phyloP scores from a whole-genome alignment of 495 filamentous ascomycete genomes.

The Darksidea phi region DNA sequence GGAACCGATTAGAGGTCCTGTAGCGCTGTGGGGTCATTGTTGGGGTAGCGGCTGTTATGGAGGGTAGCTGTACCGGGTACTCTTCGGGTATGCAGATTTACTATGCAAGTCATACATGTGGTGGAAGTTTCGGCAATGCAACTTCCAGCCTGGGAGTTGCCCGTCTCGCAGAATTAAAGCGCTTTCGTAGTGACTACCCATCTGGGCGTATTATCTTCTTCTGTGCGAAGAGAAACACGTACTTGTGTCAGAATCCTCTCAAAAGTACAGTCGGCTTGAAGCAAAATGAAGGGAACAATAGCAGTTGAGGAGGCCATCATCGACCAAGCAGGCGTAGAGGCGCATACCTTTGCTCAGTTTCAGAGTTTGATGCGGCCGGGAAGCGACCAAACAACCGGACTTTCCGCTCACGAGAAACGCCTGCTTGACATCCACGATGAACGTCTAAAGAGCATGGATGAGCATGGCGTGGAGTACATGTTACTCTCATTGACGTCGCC shows the following conservation, averaged over 20 bases:
- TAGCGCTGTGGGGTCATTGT: conserved; percentile 7
- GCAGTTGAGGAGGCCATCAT: conserved; percentile 33
- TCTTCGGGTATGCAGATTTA: too few relatives aligned
- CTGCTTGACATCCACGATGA: conserved; percentile 33
- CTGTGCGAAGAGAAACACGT: background rate
- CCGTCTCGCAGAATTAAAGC: too few relatives aligned
- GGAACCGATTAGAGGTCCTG: background rate
- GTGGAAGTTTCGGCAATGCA: too few relatives aligned
- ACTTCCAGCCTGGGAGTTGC: too few relatives aligned
- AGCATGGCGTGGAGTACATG: conserved; percentile 34
- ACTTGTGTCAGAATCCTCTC: background rate
- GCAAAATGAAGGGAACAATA: conserved; percentile 27
- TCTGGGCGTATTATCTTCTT: background rate
- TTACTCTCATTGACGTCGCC: conserved; percentile 31
- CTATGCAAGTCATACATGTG: too few relatives aligned
- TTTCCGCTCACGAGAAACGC: conserved; percentile 26
- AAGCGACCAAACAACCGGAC: conserved; percentile 18
- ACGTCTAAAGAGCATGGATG: conserved; percentile 31
- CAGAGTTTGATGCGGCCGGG: conserved; percentile 26
- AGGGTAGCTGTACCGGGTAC: background rate
- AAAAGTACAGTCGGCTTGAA: background rate
- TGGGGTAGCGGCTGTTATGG: conserved; percentile 4
- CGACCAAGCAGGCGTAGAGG: conserved; percentile 24
- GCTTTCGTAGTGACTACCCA: background rate
- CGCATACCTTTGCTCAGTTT: conserved; percentile 29